Evolutionary conservation across 805 yeast genomes (phyloP).

Genomic region (Geotrichum ghanense): DNA sequence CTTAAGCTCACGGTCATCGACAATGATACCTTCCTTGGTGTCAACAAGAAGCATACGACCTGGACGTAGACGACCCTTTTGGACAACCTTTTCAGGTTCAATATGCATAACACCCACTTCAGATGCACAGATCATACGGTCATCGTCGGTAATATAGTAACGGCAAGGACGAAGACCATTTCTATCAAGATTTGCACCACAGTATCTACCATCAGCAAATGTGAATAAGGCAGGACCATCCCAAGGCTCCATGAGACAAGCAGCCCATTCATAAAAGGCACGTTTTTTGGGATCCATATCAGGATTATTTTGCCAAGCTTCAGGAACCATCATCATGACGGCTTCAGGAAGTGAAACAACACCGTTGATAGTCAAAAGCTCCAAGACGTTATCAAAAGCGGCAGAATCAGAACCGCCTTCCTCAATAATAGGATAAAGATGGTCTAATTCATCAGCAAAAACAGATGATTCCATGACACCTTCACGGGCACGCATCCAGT

Average conservation of each 20-base stretch:
- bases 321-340: slow-evolving; percentile 93
- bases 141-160: slow-evolving; percentile 88
- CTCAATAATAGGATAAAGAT: slow-evolving; percentile 88
- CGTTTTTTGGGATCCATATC: slow-evolving; percentile 82
- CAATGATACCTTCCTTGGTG: slow-evolving; percentile 84
- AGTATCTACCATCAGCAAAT: slow-evolving; percentile 93
- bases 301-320: slow-evolving; percentile 88
- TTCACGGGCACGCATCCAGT: slow-evolving; percentile 98
- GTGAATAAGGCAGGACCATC: slow-evolving; percentile 98
- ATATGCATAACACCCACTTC: slow-evolving; percentile 96
- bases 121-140: slow-evolving; percentile 93
- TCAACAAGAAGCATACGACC: slow-evolving; percentile 95
- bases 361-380: slow-evolving; percentile 83
- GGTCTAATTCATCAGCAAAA: slow-evolving; percentile 86
- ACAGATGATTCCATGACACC: slow-evolving; percentile 85
- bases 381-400: slow-evolving; percentile 92
- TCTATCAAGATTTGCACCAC: slow-evolving; percentile 97
- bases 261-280: slow-evolving; percentile 98
- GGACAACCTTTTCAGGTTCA: slow-evolving; percentile 67
- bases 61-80: slow-evolving; percentile 91
- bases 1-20: slow-evolving; percentile 86
- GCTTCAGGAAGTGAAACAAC: slow-evolving; percentile 91
- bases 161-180: slow-evolving; percentile 98
- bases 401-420: slow-evolving; percentile 99
- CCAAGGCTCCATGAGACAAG: slow-evolving; percentile 99